These are phyloP conservation scores for Globisporangium lucens DNA, from an alignment of 352 stramenopile species.

Conservation along the genomic window DNA sequence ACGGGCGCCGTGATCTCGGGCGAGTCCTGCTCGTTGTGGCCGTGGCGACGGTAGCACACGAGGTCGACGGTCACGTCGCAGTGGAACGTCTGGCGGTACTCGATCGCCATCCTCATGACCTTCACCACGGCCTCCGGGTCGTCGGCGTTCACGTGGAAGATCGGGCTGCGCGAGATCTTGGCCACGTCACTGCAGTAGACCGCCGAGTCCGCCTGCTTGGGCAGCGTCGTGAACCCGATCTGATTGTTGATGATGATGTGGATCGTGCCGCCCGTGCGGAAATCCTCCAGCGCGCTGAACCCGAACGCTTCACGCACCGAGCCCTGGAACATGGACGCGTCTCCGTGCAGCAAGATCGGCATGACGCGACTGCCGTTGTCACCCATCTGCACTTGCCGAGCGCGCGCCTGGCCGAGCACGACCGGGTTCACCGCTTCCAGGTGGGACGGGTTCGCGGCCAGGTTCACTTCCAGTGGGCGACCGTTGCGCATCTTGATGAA, in stretches of 20 bases:
- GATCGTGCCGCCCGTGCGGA: slow-evolving; percentile 96
- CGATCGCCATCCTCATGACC: slow-evolving; percentile 91
- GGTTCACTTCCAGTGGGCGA: slow-evolving; percentile 65
- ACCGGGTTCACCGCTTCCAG: slow-evolving; percentile 98
- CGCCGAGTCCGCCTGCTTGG: slow-evolving; percentile 95
- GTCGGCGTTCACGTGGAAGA: slow-evolving; percentile 97
- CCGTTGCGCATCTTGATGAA: slow-evolving; percentile 65
- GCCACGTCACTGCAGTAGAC: slow-evolving; percentile 97
- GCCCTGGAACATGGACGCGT: slow-evolving; percentile 81
- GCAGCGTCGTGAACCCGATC: slow-evolving; percentile 98
- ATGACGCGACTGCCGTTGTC: slow-evolving; percentile 90
- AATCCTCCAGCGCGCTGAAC: slow-evolving; percentile 90
- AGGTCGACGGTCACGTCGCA: slow-evolving; percentile 98
- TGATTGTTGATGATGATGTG: slow-evolving; percentile 99
- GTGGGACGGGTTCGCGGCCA: slow-evolving; percentile 99
- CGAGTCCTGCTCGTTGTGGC: slow-evolving; percentile 97
- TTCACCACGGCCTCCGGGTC: slow-evolving; percentile 92
- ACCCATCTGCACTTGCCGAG: slow-evolving; percentile 88
- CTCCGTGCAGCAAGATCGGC: slow-evolving; percentile 97
- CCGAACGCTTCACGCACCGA: slow-evolving; percentile 80
- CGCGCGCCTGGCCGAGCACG: slow-evolving; percentile 94
- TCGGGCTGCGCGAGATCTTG: slow-evolving; percentile 94
- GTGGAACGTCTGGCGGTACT: slow-evolving; percentile 90
- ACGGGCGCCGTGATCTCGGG: slow-evolving; percentile 86
- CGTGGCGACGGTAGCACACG: slow-evolving; percentile 97